Base-by-base conservation (phyloP, 768 basidiomycete species). In the Zangia roseola region DNA sequence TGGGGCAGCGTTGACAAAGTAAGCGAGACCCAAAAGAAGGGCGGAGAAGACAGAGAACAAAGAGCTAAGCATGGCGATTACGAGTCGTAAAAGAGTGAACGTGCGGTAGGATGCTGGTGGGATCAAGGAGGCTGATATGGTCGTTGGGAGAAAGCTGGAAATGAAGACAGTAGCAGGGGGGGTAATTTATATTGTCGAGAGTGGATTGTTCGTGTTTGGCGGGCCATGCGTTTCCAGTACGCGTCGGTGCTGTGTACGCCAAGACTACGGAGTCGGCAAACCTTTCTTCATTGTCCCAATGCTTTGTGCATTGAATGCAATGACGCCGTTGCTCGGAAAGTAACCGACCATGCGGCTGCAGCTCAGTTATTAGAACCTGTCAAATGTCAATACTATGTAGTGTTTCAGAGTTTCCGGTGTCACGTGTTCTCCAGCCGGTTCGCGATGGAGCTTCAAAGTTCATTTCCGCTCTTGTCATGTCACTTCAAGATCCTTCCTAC, bases 31-130 rank as follows among this genome's bases (percentile, higher is more conserved):
- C 48, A 70, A 48, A 43, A 72, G 33, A 42, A 73, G 54, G 54
- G 68, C 53, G 42, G 60, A 67, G 58, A 74, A 52, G 42, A 64
- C 45, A 38, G 63, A 45, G 30, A 60, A 46, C 33, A 58, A 36
- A 12, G 46, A 51, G 42, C 30, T 51, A 28, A 65, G 48, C 68
- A 67, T 68, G 49, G 36, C 39, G 25, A 40, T 44, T 28, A 23
- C n/a, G 38, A 45, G 53, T 52, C 50, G 59, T 39, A 56, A 61
- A 57, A n/a, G 59, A 57, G 53, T 26, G 67, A n/a, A 49, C 36
- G 45, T n/a, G 41, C 25, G 47, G 10, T 49, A 45, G 42, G 21
- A 10, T 53, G 56, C 38, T 47, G 37, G 36, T 33, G 38, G 45
- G 10, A 13, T 30, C 14, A 37, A 14, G 24, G 30, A 16, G 46